These are phyloP conservation scores for Ramichloridium luteum DNA, from an alignment of 2,329 filamentous ascomycete species.

Conservation along the genomic window DNA sequence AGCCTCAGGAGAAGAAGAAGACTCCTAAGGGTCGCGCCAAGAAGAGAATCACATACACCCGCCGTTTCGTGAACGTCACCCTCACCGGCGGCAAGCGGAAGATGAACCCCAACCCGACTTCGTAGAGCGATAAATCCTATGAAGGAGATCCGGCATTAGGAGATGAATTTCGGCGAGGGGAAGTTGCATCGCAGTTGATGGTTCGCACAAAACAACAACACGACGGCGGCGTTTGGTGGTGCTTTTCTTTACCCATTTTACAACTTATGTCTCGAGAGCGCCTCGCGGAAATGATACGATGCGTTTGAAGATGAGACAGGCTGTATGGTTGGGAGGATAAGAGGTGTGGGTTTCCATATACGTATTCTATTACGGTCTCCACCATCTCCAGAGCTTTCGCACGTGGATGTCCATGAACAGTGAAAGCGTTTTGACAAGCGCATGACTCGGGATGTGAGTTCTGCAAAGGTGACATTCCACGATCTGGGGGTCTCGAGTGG, in stretches of 20 bases:
- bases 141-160: no score
- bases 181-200: not conserved
- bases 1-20: conserved; percentile 93
- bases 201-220: conserved; percentile 1
- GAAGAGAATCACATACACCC: conserved; percentile 93
- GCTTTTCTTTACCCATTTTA: not conserved
- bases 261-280: not conserved
- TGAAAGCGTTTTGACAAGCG: no score
- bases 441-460: no score
- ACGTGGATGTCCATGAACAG: no score
- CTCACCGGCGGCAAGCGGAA: conserved; percentile 97
- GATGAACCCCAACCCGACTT: conserved; percentile 81
- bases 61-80: conserved; percentile 96
- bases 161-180: not conserved
- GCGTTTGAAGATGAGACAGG: not conserved
- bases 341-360: no score
- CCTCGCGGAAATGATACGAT: not conserved
- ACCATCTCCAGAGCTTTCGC: no score
- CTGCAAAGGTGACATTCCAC: no score
- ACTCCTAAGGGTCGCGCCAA: conserved; percentile 91
- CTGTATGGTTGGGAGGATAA: not conserved
- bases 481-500: no score
- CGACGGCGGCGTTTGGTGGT: not conserved
- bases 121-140: no score
- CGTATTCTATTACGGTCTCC: no score